Evolutionary conservation across 2,329 filamentous ascomycete species (phyloP).

Genomic region (Teratosphaeria destructans): DNA sequence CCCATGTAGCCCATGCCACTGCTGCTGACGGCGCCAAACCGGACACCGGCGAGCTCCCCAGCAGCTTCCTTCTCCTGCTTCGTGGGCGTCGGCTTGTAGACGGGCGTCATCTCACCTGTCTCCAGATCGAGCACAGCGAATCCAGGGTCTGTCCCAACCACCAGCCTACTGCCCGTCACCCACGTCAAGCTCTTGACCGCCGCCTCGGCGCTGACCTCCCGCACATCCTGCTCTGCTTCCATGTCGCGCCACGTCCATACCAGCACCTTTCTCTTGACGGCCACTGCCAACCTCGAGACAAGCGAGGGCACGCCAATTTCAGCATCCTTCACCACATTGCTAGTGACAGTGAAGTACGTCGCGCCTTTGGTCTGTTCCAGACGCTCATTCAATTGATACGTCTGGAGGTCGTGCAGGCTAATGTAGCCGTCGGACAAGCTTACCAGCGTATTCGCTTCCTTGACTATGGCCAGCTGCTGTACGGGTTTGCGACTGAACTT

Average conservation of each 20-base stretch:
- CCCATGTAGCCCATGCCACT: constrained; percentile 96
- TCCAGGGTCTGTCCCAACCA: constrained; percentile 83
- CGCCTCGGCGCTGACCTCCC: constrained; percentile 70
- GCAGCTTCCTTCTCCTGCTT: constrained; percentile 46
- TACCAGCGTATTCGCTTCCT: constrained; percentile 83
- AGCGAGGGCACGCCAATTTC: constrained; percentile 84
- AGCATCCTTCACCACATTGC: constrained; percentile 85
- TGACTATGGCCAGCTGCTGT: constrained; percentile 90
- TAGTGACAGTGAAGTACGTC: constrained; percentile 81
- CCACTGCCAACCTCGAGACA: constrained; percentile 81
- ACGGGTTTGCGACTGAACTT: constrained; percentile 85
- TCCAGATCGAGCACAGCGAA: constrained; percentile 83
- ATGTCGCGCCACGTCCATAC: constrained; percentile 96
- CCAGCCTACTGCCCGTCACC: constrained; percentile 70
- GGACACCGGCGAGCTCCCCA: constrained; percentile 33
- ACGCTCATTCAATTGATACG: constrained; percentile 70
- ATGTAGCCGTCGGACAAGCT: constrained; percentile 85
- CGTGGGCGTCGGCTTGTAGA: constrained; percentile 40
- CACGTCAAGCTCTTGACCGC: constrained; percentile 83
- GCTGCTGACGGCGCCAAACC: constrained; percentile 73
- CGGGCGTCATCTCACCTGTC: constrained; percentile 58
- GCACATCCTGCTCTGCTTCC: constrained; percentile 64
- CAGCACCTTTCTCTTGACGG: constrained; percentile 79
- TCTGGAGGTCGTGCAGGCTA: constrained; percentile 79
- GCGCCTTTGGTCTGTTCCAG: constrained; percentile 79